Conservation (phyloP, 441 rosid species). For the Daphne laureola region DNA sequence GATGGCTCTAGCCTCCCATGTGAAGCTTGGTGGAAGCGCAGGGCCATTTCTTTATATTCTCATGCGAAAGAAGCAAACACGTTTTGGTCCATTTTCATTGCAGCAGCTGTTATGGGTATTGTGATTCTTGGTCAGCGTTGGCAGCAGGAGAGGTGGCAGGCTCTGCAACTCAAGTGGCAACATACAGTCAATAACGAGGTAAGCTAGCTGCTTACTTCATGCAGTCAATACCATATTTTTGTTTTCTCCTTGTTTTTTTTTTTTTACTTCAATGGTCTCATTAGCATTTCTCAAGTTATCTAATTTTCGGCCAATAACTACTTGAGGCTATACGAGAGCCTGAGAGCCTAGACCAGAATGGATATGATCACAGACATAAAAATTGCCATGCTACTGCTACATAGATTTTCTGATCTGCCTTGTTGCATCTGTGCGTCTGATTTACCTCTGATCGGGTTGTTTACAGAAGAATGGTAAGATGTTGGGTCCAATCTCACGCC, state of each 20-base stretch:
- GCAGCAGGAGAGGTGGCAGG: slow-evolving; percentile 94
- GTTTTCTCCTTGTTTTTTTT: neutral
- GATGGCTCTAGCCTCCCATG: slow-evolving; percentile 49
- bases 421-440: neutral
- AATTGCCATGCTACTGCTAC: neutral
- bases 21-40: slow-evolving; percentile 94
- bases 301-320: neutral
- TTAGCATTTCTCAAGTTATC: neutral
- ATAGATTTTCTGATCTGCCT: neutral
- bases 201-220: slow-evolving; percentile 3
- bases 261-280: neutral
- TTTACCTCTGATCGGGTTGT: neutral
- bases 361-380: no score
- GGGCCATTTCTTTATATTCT: slow-evolving; percentile 57
- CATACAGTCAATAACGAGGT: slow-evolving; percentile 65
- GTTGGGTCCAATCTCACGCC: slow-evolving; percentile 64
- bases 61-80: slow-evolving; percentile 86
- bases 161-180: slow-evolving; percentile 83
- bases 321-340: neutral
- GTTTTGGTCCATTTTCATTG: slow-evolving; percentile 85
- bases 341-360: no score
- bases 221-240: neutral
- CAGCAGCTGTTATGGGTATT: slow-evolving; percentile 90
- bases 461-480: slow-evolving; percentile 57
- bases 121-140: slow-evolving; percentile 88